A percentile compares a stretch with the other conserved stretches of the same genome.
These are phyloP conservation scores for Lasiosphaeria hispida DNA, from an alignment of 495 filamentous ascomycete genomes.

Conservation along the genomic window DNA sequence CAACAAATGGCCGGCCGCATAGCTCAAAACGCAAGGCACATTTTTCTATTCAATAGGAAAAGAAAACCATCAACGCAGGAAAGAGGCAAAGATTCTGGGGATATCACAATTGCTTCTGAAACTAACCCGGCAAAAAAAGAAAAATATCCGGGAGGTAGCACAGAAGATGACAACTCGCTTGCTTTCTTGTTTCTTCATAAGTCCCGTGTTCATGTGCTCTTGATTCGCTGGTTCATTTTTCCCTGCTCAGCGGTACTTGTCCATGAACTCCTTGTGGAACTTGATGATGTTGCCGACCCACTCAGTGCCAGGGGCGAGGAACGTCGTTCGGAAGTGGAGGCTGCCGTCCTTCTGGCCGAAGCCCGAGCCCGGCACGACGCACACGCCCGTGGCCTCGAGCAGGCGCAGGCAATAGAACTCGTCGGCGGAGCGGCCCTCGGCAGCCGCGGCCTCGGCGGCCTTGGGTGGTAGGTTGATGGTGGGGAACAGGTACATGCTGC, in stretches of 20 bases:
- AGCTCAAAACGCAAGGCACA: not conserved
- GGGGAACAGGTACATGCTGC: constrained; percentile 98
- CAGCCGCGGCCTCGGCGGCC: constrained; percentile 70
- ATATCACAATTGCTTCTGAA: constrained; percentile 4
- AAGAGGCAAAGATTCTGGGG: not conserved
- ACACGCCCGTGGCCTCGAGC: constrained; percentile 94
- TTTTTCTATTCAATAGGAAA: not conserved
- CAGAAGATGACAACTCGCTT: not conserved
- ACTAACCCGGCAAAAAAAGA: not conserved
- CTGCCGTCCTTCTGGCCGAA: constrained; percentile 93
- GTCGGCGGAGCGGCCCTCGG: constrained; percentile 73
- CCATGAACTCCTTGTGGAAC: constrained; percentile 91
- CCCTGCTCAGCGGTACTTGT: constrained; percentile 58
- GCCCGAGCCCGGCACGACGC: constrained; percentile 84
- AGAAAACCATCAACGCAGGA: not conserved
- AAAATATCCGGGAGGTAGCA: not conserved
- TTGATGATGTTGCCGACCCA: constrained; percentile 86
- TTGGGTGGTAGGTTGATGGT: constrained; percentile 75
- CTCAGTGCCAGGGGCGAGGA: constrained; percentile 91
- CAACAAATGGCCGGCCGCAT: not conserved
- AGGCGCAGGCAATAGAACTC: constrained; percentile 91
- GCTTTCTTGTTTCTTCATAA: not conserved
- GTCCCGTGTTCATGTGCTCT: not conserved
- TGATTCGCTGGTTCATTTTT: not conserved
- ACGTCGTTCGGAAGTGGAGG: constrained; percentile 94